phyloP scores from a whole-genome alignment of 2,329 filamentous ascomycete species.

The Aspergillus quadricinctus region DNA sequence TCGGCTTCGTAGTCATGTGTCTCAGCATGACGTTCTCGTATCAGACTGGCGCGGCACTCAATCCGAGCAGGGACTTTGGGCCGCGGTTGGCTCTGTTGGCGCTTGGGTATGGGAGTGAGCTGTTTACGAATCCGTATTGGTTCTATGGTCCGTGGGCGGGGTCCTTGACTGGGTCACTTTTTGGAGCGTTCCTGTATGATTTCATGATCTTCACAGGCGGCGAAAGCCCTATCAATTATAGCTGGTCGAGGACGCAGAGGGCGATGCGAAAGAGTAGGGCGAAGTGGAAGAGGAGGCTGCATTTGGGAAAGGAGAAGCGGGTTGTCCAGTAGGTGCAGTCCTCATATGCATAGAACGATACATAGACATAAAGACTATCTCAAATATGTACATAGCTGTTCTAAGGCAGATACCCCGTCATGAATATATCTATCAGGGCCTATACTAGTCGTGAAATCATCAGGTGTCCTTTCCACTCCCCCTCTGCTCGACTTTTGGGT shows the following conservation, averaged over 20 bases:
- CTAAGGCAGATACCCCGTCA: neutral
- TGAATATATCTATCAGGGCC: neutral
- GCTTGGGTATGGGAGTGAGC: conserved; percentile 41
- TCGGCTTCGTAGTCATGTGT: conserved; percentile 41
- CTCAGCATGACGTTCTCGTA: conserved; percentile 39
- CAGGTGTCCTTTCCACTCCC: too few species aligned
- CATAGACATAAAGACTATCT: too few species aligned
- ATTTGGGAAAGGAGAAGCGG: conserved; percentile 15
- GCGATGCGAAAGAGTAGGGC: conserved; percentile 43
- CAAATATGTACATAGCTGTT: neutral
- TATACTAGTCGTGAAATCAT: too few species aligned
- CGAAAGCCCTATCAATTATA: conserved; percentile 51
- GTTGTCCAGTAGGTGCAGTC: neutral
- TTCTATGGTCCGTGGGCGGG: conserved; percentile 45
- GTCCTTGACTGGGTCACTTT: conserved; percentile 35
- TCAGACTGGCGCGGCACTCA: conserved; percentile 47
- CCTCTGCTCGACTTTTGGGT: too few species aligned
- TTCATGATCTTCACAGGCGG: conserved; percentile 49
- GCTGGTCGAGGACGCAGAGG: conserved; percentile 39
- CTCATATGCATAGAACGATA: too few species aligned
- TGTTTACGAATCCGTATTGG: conserved; percentile 44
- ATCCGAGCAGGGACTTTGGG: conserved; percentile 49
- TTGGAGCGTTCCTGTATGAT: conserved; percentile 50
- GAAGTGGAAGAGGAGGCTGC: conserved; percentile 27
- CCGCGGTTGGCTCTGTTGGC: conserved; percentile 45